A percentile compares a stretch with the other conserved stretches of the same genome.
Conservation (phyloP, 768 basidiomycete genomes). For the Suillus luteus region DNA sequence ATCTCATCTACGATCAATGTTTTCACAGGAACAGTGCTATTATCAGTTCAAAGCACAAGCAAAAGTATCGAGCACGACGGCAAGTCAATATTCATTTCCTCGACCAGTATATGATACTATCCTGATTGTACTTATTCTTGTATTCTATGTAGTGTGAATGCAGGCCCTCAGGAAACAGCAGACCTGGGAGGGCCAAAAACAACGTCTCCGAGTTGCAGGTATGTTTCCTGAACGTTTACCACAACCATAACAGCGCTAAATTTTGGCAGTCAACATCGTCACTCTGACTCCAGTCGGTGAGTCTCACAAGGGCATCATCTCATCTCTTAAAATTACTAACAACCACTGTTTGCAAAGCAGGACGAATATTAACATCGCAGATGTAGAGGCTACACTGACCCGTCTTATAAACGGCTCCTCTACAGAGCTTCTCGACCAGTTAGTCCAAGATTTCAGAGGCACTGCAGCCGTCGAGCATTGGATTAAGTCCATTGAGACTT, state of each 20-base stretch:
- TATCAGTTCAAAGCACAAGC: neutral
- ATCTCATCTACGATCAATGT: neutral
- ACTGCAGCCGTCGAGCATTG: constrained; percentile 18
- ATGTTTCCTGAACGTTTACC: too few relatives aligned
- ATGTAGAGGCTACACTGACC: neutral
- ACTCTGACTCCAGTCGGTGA: too few relatives aligned
- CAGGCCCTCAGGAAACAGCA: neutral
- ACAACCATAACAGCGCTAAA: too few relatives aligned
- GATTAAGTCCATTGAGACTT: neutral
- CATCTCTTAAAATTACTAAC: too few relatives aligned
- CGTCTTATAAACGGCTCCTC: neutral
- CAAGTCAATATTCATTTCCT: neutral
- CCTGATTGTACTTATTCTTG: neutral
- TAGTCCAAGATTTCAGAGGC: constrained; percentile 21
- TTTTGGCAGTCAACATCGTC: too few relatives aligned
- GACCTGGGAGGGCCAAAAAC: too few relatives aligned
- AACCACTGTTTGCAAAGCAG: neutral
- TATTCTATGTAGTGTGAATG: neutral
- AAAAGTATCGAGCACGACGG: neutral
- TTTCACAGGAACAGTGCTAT: neutral
- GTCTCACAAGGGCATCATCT: neutral
- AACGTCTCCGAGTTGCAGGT: too few relatives aligned
- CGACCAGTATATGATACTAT: too few relatives aligned
- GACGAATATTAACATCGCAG: neutral
- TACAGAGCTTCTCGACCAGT: neutral